A percentile compares a stretch with the other conserved stretches of the same genome.
These are phyloP conservation scores for Phaeosphaeria sp. DNA, from an alignment of 2,329 filamentous ascomycete genomes.

Conservation along the genomic window DNA sequence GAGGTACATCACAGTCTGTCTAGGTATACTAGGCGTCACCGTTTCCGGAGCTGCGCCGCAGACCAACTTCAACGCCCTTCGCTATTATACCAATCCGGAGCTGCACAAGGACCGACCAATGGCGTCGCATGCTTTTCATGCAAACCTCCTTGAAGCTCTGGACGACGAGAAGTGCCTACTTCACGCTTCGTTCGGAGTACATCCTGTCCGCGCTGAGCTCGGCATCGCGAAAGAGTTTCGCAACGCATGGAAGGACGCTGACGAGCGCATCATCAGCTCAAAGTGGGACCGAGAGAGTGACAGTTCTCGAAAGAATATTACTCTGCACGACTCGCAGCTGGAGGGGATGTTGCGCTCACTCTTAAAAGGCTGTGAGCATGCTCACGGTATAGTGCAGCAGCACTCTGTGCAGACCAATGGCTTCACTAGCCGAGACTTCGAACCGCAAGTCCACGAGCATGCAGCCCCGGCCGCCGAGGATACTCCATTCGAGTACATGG, in stretches of 20 bases:
- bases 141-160: constrained; percentile 70
- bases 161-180: constrained; percentile 66
- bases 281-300: constrained; percentile 25
- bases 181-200: constrained; percentile 61
- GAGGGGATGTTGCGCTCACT: constrained; percentile 65
- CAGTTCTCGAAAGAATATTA: constrained; percentile 36
- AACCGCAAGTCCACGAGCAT: constrained; percentile 14
- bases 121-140: constrained; percentile 67
- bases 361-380: constrained; percentile 65
- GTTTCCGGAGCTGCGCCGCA: constrained; percentile 46
- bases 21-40: constrained; percentile 67
- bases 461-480: constrained; percentile 27
- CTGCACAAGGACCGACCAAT: constrained; percentile 26
- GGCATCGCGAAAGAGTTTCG: constrained; percentile 72
- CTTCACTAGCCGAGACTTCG: constrained; percentile 30
- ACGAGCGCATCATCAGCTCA: constrained; percentile 47
- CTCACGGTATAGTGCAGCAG: constrained; percentile 53
- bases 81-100: constrained; percentile 39
- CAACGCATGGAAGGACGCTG: constrained; percentile 75
- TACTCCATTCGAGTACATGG: constrained; percentile 41
- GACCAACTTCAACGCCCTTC: constrained; percentile 40
- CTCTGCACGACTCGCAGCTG: constrained; percentile 68
- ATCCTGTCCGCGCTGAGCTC: constrained; percentile 65
- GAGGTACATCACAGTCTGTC: constrained; percentile 70
- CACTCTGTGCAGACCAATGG: constrained; percentile 6